These are phyloP conservation scores for Pythium sukuiense DNA, from an alignment of 352 stramenopile species.

Conservation along the genomic window DNA sequence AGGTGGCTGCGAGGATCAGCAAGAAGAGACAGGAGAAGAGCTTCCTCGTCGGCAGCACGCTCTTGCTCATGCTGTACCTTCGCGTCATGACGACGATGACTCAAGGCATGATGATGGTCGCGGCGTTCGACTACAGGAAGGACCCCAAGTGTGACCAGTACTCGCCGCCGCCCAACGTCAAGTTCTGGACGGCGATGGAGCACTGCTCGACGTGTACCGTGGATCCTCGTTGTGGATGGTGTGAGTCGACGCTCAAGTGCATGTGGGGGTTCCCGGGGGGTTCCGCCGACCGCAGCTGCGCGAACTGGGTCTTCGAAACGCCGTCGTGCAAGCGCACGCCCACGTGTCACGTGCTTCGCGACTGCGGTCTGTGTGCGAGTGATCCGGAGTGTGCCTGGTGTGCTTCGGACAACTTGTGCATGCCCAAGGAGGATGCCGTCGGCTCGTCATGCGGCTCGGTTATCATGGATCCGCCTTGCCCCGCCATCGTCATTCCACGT, in stretches of 20 bases:
- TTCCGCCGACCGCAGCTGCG: conserved; percentile 49
- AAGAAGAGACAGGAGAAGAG: too few relatives aligned
- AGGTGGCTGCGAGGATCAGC: not conserved
- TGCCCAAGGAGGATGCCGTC: conserved; percentile 85
- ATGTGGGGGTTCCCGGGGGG: conserved; percentile 55
- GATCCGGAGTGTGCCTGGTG: conserved; percentile 88
- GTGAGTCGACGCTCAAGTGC: conserved; percentile 90
- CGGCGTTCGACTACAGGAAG: not conserved
- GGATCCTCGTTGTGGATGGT: conserved; percentile 84
- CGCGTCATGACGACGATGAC: too few relatives aligned
- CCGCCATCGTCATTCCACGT: conserved; percentile 69
- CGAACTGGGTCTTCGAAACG: conserved; percentile 57
- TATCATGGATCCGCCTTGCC: conserved; percentile 88
- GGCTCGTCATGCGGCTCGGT: conserved; percentile 75
- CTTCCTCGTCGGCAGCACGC: too few relatives aligned
- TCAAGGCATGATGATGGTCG: not conserved
- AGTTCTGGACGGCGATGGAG: conserved; percentile 67
- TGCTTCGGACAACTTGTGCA: conserved; percentile 77
- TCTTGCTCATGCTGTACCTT: too few relatives aligned
- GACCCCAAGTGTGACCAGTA: conserved; percentile 51
- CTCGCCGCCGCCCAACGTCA: conserved; percentile 43
- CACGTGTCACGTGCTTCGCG: conserved; percentile 42
- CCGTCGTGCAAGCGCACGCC: conserved; percentile 75
- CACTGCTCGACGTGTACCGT: conserved; percentile 72
- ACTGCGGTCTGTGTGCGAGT: conserved; percentile 67